A percentile compares a stretch with the other conserved stretches of the same genome.
These are phyloP conservation scores for Neurospora sp. DNA, from an alignment of 495 filamentous ascomycete species.

Conservation along the genomic window DNA sequence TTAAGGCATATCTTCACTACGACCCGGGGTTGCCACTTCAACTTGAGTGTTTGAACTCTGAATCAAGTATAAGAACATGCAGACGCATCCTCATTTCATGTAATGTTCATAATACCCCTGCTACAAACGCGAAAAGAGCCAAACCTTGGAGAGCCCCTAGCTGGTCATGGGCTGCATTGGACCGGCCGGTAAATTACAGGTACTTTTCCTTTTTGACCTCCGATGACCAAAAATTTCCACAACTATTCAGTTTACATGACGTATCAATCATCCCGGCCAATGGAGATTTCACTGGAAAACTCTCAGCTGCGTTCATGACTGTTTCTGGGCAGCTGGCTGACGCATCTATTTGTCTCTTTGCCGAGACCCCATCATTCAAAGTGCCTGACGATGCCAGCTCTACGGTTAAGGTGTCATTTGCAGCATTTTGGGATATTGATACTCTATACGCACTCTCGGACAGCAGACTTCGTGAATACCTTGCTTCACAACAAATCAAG, in stretches of 20 bases:
- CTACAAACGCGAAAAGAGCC: too few relatives aligned
- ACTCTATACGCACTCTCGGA: not conserved
- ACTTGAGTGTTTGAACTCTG: too few relatives aligned
- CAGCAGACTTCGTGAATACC: not conserved
- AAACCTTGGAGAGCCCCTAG: not conserved
- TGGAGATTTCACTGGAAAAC: not conserved
- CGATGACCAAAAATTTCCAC: not conserved
- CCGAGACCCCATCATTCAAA: not conserved
- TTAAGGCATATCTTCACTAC: not conserved
- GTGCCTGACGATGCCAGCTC: accelerated
- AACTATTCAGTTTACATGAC: not conserved
- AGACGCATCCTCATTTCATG: not conserved
- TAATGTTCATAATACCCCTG: not conserved
- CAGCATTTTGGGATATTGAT: too few relatives aligned
- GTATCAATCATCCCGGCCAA: not conserved
- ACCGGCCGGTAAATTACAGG: too few relatives aligned
- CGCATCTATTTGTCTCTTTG: not conserved
- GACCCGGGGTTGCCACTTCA: too few relatives aligned
- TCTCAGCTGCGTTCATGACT: not conserved
- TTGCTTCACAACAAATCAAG: not conserved
- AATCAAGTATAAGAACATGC: not conserved
- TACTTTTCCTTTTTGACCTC: too few relatives aligned
- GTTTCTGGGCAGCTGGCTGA: not conserved
- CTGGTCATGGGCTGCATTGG: not conserved
- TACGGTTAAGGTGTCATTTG: not conserved